Percentiles rank a stretch among this genome's conserved stretches.
These are phyloP conservation scores for Ampelocalamus luodianensis DNA, from an alignment of 176 grass and related monocot species.

Conservation along the genomic window DNA sequence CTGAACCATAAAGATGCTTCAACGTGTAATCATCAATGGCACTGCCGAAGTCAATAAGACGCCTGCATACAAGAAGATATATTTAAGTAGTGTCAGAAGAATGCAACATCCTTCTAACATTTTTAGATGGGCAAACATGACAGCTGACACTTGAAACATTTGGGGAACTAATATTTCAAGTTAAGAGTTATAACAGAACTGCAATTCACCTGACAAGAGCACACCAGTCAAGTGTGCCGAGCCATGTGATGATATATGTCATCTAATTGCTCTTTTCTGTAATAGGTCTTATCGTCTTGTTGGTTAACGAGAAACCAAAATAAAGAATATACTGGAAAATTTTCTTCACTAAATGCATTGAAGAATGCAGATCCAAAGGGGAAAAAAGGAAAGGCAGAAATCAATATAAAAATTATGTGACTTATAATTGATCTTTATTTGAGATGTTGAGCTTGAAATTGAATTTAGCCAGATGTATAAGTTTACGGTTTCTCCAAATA, in stretches of 20 bases:
- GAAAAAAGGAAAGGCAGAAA: not conserved
- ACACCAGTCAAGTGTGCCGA: not conserved
- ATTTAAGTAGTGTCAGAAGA: conserved; percentile 29
- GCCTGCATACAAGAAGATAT: conserved; percentile 57
- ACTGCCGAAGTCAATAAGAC: conserved; percentile 96
- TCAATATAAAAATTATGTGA: not conserved
- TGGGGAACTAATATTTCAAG: conserved; percentile 1
- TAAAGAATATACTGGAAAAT: not conserved
- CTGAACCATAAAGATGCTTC: conserved; percentile 90
- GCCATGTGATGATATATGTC: not conserved
- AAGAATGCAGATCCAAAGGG: not conserved
- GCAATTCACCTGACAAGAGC: conserved; percentile 21
- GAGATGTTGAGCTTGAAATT: not conserved
- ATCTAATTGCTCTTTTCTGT: conserved; percentile 15
- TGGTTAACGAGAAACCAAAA: conserved; percentile 20
- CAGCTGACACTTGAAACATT: not conserved
- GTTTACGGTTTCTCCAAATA: not conserved
- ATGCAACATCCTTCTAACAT: conserved; percentile 5
- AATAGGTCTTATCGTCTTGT: conserved; percentile 1
- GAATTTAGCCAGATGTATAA: not conserved
- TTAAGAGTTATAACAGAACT: not conserved
- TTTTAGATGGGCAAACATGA: not conserved
- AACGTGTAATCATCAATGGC: conserved; percentile 97
- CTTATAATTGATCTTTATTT: conserved; percentile 27
- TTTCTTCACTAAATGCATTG: conserved; percentile 28